Conservation (phyloP, 176 grass and related monocot genomes). For the Bonia amplexicaulis region DNA sequence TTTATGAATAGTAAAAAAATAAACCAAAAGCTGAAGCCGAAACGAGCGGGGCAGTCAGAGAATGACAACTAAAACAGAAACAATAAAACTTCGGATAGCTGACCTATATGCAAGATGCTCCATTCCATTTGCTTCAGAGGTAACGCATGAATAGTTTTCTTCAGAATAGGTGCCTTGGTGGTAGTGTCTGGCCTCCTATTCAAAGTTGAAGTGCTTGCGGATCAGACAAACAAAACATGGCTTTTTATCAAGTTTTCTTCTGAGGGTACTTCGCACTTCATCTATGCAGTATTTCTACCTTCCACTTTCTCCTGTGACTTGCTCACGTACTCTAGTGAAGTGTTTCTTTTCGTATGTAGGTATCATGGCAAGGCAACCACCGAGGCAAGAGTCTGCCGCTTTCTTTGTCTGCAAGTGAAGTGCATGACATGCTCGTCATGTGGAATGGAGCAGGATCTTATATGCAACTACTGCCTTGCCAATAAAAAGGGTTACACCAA, state of each 20-base stretch:
- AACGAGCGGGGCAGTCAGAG: too few relatives aligned
- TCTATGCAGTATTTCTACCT: neutral
- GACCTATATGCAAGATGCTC: neutral
- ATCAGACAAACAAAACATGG: neutral
- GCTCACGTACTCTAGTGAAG: neutral
- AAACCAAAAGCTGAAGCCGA: too few relatives aligned
- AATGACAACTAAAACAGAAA: neutral
- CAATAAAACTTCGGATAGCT: neutral
- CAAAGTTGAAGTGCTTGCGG: neutral
- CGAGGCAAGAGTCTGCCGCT: neutral
- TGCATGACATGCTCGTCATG: neutral
- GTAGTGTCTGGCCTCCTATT: neutral
- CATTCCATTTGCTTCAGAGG: neutral
- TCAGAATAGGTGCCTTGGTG: neutral
- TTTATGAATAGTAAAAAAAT: too few relatives aligned
- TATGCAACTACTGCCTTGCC: neutral
- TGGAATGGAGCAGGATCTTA: neutral
- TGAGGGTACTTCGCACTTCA: neutral
- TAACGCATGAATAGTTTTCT: neutral
- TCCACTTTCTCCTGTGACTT: neutral
- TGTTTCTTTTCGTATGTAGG: neutral
- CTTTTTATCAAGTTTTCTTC: neutral
- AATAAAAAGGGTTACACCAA: neutral
- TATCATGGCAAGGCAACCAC: neutral
- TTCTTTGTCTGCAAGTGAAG: neutral